Evolutionary conservation across 768 basidiomycete genomes (phyloP).

Genomic region (Psilocybe sp.): DNA sequence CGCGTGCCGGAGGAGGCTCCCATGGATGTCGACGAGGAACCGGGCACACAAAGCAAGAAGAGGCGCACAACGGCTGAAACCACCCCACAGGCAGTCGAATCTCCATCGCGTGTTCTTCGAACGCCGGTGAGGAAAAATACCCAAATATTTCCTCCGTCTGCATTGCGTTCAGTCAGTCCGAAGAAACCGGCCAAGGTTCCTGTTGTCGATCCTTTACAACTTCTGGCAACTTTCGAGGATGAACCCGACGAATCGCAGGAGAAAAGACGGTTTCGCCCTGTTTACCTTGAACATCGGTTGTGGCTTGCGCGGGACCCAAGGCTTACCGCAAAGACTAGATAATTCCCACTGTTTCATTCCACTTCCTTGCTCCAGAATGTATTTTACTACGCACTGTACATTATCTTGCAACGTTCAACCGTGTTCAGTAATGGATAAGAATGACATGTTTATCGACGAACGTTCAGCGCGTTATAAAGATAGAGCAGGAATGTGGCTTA

Average conservation of each 20-base stretch:
- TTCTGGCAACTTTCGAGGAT: conserved; percentile 12
- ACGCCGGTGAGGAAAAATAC: too few species aligned
- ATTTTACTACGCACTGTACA: too few species aligned
- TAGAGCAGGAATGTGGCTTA: too few species aligned
- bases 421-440: too few species aligned
- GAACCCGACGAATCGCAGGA: conserved; percentile 17
- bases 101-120: background rate
- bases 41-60: conserved; percentile 42
- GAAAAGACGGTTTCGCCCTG: conserved; percentile 43
- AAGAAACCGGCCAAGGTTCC: background rate
- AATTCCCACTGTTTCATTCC: too few species aligned
- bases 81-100: conserved; percentile 10
- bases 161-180: background rate
- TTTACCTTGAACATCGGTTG: conserved; percentile 48
- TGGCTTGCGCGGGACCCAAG: conserved; percentile 44
- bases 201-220: conserved; percentile 7
- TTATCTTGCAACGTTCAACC: too few species aligned
- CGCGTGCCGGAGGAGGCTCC: conserved; percentile 19
- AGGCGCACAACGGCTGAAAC: conserved; percentile 23
- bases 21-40: conserved; percentile 13
- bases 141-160: background rate
- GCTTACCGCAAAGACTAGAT: conserved; percentile 5
- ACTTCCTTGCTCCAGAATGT: too few species aligned
- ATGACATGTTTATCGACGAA: too few species aligned
- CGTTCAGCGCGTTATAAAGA: too few species aligned